Percentiles rank a stretch among this genome's conserved stretches.
Evolutionary conservation across 2,329 filamentous ascomycete species (phyloP).

Genomic region (Calonectria pseudoturangicola): DNA sequence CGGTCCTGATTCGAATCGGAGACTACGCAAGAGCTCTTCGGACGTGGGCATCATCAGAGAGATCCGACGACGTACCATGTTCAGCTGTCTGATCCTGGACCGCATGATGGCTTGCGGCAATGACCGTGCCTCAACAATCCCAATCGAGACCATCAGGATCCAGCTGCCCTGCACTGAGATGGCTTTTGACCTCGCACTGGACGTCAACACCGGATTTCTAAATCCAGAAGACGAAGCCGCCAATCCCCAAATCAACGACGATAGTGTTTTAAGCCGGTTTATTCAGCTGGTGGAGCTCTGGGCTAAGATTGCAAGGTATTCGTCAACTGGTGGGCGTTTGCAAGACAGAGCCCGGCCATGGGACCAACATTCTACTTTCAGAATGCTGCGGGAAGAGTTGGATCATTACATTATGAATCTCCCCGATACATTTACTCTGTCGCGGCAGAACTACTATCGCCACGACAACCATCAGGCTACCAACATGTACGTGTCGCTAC

Average conservation of each 20-base stretch:
- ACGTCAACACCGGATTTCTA: conserved; percentile 73
- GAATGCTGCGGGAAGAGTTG: conserved; percentile 70
- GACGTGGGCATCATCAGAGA: conserved; percentile 73
- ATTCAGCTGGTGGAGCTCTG: conserved; percentile 76
- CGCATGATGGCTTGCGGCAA: conserved; percentile 80
- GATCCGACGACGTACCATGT: conserved; percentile 81
- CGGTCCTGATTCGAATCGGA: conserved; percentile 16
- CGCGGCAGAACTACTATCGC: conserved; percentile 76
- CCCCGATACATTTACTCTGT: conserved; percentile 75
- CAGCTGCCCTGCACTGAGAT: conserved; percentile 81
- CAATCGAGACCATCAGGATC: conserved; percentile 75
- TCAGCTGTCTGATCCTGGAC: conserved; percentile 84
- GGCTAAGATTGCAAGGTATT: conserved; percentile 75
- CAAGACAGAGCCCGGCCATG: conserved; percentile 74
- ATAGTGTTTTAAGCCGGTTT: conserved; percentile 72
- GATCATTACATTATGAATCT: conserved; percentile 63
- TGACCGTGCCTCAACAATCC: conserved; percentile 75
- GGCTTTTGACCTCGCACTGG: conserved; percentile 77
- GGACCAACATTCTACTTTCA: conserved; percentile 74
- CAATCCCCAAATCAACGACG: conserved; percentile 58
- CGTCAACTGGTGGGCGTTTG: conserved; percentile 70
- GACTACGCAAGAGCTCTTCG: conserved; percentile 35
- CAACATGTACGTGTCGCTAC: conserved; percentile 79
- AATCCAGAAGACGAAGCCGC: conserved; percentile 37
- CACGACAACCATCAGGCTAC: conserved; percentile 79